A percentile compares a stretch with the other conserved stretches of the same genome.
These are phyloP conservation scores for Sphaerulina musiva DNA, from an alignment of 2,329 filamentous ascomycete genomes.

Conservation along the genomic window DNA sequence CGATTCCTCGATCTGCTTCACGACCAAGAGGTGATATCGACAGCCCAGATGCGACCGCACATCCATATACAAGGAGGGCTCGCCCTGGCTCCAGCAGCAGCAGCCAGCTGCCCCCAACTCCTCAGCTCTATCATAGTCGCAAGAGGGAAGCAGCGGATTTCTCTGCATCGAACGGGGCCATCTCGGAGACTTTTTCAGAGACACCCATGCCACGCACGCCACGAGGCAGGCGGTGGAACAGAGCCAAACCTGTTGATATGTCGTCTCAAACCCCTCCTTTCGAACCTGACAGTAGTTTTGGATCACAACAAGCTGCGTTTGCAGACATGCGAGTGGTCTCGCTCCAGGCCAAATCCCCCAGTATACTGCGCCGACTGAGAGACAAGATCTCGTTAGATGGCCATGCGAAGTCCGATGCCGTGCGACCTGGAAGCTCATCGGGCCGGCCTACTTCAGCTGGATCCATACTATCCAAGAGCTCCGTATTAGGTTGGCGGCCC, in stretches of 20 bases:
- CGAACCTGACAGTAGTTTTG: neutral
- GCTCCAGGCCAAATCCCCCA: constrained; percentile 3
- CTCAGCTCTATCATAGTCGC: constrained; percentile 23
- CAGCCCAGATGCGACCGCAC: constrained; percentile 21
- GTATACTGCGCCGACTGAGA: constrained; percentile 12
- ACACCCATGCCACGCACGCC: constrained; percentile 6
- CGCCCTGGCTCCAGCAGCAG: constrained; percentile 10
- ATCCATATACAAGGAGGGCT: constrained; percentile 20
- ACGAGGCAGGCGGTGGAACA: constrained; percentile 6
- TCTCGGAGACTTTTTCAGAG: constrained; percentile 7
- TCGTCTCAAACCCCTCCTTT: neutral
- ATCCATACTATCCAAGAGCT: neutral
- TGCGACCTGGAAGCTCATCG: constrained; percentile 2
- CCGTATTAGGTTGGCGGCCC: constrained; percentile 1
- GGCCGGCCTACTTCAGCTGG: neutral
- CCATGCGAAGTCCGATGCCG: neutral
- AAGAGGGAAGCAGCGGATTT: constrained; percentile 23
- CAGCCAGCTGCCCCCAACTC: constrained; percentile 16
- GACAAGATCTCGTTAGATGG: constrained; percentile 9
- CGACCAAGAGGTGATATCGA: constrained; percentile 18
- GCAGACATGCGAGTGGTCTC: constrained; percentile 2
- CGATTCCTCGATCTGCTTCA: constrained; percentile 22
- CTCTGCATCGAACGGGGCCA: constrained; percentile 4
- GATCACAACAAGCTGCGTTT: constrained; percentile 2
- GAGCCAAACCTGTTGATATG: neutral